A percentile compares a stretch with the other conserved stretches of the same genome.
These are phyloP conservation scores for Quercus engelmannii DNA, from an alignment of 306 rosid species.

Conservation along the genomic window DNA sequence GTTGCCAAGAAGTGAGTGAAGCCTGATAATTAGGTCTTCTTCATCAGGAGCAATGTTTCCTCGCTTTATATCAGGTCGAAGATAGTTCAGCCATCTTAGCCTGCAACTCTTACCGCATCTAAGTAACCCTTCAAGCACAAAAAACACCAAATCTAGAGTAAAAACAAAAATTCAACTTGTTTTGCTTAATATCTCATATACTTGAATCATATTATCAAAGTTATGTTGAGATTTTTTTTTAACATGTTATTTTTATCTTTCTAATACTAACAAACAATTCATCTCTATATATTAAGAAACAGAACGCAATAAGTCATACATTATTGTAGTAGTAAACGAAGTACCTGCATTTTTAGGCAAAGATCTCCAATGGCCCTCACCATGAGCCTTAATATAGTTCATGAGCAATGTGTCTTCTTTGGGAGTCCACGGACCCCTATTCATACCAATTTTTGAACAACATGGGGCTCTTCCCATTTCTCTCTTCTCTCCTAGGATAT, in stretches of 20 bases:
- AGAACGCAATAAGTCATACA: neutral
- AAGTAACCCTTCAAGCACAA: slow-evolving; percentile 48
- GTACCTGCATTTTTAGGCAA: slow-evolving; percentile 80
- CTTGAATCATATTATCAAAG: too few species aligned
- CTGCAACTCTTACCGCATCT: slow-evolving; percentile 92
- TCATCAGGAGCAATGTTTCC: slow-evolving; percentile 75
- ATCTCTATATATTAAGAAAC: neutral
- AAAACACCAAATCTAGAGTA: neutral
- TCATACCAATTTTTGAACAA: slow-evolving; percentile 80
- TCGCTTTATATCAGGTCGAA: slow-evolving; percentile 77
- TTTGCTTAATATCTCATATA: too few species aligned
- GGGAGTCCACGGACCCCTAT: slow-evolving; percentile 82
- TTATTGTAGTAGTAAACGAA: too few species aligned
- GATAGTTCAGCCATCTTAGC: slow-evolving; percentile 85
- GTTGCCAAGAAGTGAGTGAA: slow-evolving; percentile 79
- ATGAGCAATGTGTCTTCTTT: slow-evolving; percentile 74
- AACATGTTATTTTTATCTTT: too few species aligned
- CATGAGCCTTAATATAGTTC: slow-evolving; percentile 60
- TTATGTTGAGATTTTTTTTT: too few species aligned
- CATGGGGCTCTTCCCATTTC: slow-evolving; percentile 89
- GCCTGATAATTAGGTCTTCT: slow-evolving; percentile 70
- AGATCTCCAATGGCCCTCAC: slow-evolving; percentile 90
- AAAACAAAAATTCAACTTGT: neutral
- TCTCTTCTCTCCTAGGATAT: neutral
- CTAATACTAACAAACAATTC: too few species aligned